A percentile compares a stretch with the other conserved stretches of the same genome.
These are phyloP conservation scores for Backusella circina DNA, from an alignment of 192 early-diverging fungal genomes.

Conservation along the genomic window DNA sequence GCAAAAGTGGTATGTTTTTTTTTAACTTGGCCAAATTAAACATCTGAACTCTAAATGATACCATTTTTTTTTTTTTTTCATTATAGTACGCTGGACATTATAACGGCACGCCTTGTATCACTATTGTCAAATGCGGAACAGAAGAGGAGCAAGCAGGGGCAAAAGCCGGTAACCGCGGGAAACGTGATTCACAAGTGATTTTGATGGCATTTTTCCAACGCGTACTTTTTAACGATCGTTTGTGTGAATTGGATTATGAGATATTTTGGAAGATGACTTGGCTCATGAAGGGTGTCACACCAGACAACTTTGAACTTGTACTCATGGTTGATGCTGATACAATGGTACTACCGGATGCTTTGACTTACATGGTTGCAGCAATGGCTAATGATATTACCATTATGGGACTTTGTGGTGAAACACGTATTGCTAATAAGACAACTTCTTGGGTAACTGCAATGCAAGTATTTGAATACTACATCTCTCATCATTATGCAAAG, in stretches of 20 bases:
- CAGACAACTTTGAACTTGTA: constrained; percentile 76
- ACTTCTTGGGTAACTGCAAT: constrained; percentile 82
- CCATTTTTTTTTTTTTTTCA: constrained; percentile 1
- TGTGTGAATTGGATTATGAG: constrained; percentile 88
- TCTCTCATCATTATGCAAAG: constrained; percentile 90
- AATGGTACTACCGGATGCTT: constrained; percentile 68
- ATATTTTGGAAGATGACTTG: constrained; percentile 80
- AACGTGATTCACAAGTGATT: constrained; percentile 94
- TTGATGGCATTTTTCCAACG: constrained; percentile 92
- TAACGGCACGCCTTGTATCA: constrained; percentile 56
- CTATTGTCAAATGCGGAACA: constrained; percentile 77
- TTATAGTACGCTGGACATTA: constrained; percentile 68
- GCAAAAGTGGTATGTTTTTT: constrained; percentile 59
- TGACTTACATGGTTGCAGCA: constrained; percentile 85
- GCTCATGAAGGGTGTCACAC: constrained; percentile 77
- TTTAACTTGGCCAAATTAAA: not conserved
- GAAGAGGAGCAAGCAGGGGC: constrained; percentile 58
- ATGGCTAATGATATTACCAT: constrained; percentile 89
- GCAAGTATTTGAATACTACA: constrained; percentile 96
- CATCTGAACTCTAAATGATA: not conserved
- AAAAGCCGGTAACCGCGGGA: constrained; percentile 89
- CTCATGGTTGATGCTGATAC: constrained; percentile 92
- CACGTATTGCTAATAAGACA: constrained; percentile 90
- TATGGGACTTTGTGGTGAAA: constrained; percentile 98
- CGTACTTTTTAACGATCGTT: constrained; percentile 76